Conservation (phyloP, 306 rosid species). For the Inga oerstediana region DNA sequence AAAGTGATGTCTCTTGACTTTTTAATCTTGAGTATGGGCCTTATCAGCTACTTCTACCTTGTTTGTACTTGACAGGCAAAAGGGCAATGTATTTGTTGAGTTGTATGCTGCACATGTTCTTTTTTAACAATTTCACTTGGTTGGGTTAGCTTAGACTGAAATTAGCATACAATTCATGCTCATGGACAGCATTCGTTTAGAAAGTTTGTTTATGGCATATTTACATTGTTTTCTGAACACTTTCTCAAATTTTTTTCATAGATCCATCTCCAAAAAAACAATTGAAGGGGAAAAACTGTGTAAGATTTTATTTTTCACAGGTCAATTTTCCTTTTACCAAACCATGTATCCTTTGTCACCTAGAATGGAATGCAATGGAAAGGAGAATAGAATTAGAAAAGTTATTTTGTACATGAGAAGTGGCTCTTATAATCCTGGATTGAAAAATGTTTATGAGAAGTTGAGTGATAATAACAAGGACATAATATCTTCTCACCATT, state of each 20-base stretch:
- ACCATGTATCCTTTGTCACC: not conserved
- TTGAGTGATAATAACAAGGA: not conserved
- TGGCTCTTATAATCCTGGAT: not conserved
- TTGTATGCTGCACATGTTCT: slow-evolving; percentile 1
- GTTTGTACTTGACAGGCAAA: not conserved
- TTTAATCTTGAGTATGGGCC: slow-evolving; percentile 1
- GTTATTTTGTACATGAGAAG: not conserved
- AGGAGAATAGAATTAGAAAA: not conserved
- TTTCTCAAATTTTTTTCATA: not conserved
- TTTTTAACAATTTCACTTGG: not conserved
- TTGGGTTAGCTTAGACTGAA: slow-evolving; percentile 8
- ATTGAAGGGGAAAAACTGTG: not conserved
- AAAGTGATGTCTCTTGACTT: not conserved
- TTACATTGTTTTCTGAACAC: slow-evolving; percentile 14
- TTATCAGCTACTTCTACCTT: not conserved
- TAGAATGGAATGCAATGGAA: not conserved
- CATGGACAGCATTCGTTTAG: not conserved
- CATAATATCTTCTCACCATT: not conserved
- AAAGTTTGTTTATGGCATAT: slow-evolving; percentile 12
- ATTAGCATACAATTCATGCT: slow-evolving; percentile 11
- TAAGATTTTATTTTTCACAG: not conserved
- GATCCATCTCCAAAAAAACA: not conserved
- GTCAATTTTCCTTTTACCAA: not conserved
- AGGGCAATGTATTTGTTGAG: not conserved
- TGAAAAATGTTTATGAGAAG: not conserved